Evolutionary conservation across 495 filamentous ascomycete genomes (phyloP), one percentile per base, ranked within the genome.

Genomic region (Annulohypoxylon nitens): DNA sequence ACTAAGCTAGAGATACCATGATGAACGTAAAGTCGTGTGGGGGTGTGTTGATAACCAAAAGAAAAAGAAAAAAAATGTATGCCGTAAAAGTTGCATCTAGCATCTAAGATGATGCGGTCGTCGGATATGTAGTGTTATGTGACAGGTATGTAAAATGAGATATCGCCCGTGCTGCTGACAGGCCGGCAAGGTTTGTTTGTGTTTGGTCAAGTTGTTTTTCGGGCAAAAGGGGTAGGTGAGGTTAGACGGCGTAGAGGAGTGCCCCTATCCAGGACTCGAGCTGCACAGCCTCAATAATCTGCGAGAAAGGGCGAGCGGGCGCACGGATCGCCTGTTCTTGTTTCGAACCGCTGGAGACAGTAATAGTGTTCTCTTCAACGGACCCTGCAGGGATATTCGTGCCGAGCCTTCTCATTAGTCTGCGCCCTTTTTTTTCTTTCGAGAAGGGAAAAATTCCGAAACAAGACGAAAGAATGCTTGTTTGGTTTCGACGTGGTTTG

Each of bases 341-440:
- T 45, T 55, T 72, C 59, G 50, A 53, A 53, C 58, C 41, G 58
- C 51, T 69, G 60, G 36, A 67, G 59, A 59, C 45, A 23, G 16
- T 39, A 50, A 30, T 16, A 23, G 37, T 53, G 34, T 18, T 47
- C 65, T 66, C 57, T 58, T 45, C 54, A 65, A 50, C 23, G 37
- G 39, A n/a, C 39, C 11, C 3, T 30, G 70, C 66, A 70, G 36
- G 67, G 68, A 57, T 71, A 68, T 51, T 71, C 68, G 68, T 64
- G 67, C 67, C 72, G 68, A 65, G 16, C 58, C 45, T 71, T 75
- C n/a, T 62, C 36, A 59, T 37, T 60, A 47, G 54, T 20, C 45
- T 34, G 23, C 53, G 39, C 39, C 39, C 4, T 43, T 43, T 43
- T 43, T 25, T n/a, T 51, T 30, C 30, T 30, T 30, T 30, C 43